A percentile compares a stretch with the other conserved stretches of the same genome.
These are phyloP conservation scores for Fusarium sp. DNA, from an alignment of 2,329 filamentous ascomycete species.

Conservation along the genomic window DNA sequence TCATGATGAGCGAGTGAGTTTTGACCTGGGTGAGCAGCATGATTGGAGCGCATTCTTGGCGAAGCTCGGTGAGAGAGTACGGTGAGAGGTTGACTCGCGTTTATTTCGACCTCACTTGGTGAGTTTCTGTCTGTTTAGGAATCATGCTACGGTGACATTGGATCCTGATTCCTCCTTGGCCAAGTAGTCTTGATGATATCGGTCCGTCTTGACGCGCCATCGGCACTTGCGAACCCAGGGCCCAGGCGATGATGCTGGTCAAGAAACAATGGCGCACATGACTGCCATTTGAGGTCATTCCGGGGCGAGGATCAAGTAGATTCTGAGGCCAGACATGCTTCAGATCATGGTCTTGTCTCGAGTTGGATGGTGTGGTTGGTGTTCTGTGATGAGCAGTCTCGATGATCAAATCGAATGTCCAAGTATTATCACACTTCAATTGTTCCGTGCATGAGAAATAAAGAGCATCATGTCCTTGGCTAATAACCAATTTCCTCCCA, in stretches of 20 bases:
- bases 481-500: slow-evolving; percentile 24
- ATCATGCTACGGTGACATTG: too few species aligned
- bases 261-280: slow-evolving; percentile 1
- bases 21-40: slow-evolving; percentile 18
- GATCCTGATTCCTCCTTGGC: too few species aligned
- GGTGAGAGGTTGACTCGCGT: slow-evolving; percentile 14
- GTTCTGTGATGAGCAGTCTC: too few species aligned
- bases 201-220: slow-evolving; percentile 34
- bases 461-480: slow-evolving; percentile 12
- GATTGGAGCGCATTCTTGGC: slow-evolving; percentile 35
- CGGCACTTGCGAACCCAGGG: slow-evolving; percentile 22
- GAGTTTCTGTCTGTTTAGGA: slow-evolving; percentile 7
- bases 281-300: slow-evolving; percentile 1
- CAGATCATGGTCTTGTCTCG: slow-evolving; percentile 10
- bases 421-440: neutral
- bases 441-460: slow-evolving; percentile 13
- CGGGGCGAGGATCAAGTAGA: slow-evolving; percentile 4
- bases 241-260: slow-evolving; percentile 17
- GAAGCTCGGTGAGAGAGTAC: slow-evolving; percentile 13
- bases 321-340: slow-evolving; percentile 24
- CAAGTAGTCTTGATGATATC: slow-evolving; percentile 12
- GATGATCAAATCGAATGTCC: too few species aligned
- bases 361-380: slow-evolving; percentile 1
- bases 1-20: slow-evolving; percentile 5
- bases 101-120: slow-evolving; percentile 6